phyloP scores from a whole-genome alignment of 169 alveolate species.

The Cryptosporidium meleagridis region DNA sequence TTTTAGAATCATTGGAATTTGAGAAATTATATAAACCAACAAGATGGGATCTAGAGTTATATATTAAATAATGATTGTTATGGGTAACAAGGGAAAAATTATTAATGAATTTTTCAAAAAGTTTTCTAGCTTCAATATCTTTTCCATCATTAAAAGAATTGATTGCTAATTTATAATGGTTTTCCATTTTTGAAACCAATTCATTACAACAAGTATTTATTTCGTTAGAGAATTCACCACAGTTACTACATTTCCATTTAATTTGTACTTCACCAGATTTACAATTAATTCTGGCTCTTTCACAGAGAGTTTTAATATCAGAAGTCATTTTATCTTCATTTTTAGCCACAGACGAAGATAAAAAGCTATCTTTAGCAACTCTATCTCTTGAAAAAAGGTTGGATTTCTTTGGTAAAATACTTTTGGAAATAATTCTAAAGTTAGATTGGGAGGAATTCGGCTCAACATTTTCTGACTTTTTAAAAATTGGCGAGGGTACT shows the following conservation, averaged over 20 bases:
- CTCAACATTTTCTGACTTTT: not conserved
- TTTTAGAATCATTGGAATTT: conserved; percentile 80
- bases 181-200: conserved; percentile 78
- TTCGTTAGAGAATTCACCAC: conserved; percentile 79
- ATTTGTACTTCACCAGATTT: conserved; percentile 69
- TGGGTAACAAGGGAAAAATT: conserved; percentile 84
- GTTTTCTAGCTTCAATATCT: conserved; percentile 78
- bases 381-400: not conserved
- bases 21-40: conserved; percentile 85
- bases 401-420: not conserved
- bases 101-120: conserved; percentile 78
- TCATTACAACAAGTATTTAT: conserved; percentile 73
- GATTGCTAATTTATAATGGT: conserved; percentile 78
- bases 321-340: conserved; percentile 29
- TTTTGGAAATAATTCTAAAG: not conserved
- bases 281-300: conserved; percentile 58
- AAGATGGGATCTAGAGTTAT: conserved; percentile 83
- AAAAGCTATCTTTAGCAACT: not conserved
- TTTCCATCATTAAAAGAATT: conserved; percentile 80
- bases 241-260: conserved; percentile 82
- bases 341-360: not conserved
- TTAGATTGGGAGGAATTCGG: not conserved
- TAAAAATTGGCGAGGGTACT: conserved; percentile 44
- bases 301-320: conserved; percentile 43
- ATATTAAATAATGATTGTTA: conserved; percentile 85